Evolutionary conservation across 306 rosid genomes (phyloP), one percentile per base, ranked within the genome.

Genomic region (Sindora glabra): DNA sequence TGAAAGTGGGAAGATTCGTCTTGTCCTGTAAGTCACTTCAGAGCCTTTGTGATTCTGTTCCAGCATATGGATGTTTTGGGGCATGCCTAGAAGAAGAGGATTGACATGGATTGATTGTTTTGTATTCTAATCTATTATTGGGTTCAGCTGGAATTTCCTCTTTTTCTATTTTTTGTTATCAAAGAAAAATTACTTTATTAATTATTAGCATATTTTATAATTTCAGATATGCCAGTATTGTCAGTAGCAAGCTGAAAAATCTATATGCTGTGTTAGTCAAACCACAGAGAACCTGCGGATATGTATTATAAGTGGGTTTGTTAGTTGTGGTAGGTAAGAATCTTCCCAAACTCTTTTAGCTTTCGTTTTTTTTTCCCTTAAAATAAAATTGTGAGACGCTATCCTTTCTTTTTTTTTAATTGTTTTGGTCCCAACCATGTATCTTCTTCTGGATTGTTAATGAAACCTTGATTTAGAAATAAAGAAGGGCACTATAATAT

Each of bases 271-370:
- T 62, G 75, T 83, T 76, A 88, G 98, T 64, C 94, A 86, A 74
- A 92, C 96, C 51, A 86, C 96, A 16, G 98, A 88, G 81, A 92
- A 88, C 69, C 94, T 88, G 15, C 86, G 98, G 95, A 92, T 92
- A 73, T 92, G 98, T 70, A 85, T 92, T 44, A 88, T 88, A 66
- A 88, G 98, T 68, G 98, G 98, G 54, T 80, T 77, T 83, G 98
- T 92, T 76, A 95, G 98, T 37, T 92, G 98, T 68, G 96, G 96
- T 71, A 92, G 85, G 98, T 88, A 76, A 74, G 40, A 32, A 16
- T 40, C 2, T n/a, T 2, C 30, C 3, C 10, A 21, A 10, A 6
- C 37, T 13, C 47, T 60, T 40, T 62, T 18, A 32, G 19, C 29
- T 71, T 41, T 11, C 5, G n/a, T n/a, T 12, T 42, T 40, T 21